Evolutionary conservation across 345 rosid species (phyloP).

Genomic region (Eucalyptus guilfoylei): DNA sequence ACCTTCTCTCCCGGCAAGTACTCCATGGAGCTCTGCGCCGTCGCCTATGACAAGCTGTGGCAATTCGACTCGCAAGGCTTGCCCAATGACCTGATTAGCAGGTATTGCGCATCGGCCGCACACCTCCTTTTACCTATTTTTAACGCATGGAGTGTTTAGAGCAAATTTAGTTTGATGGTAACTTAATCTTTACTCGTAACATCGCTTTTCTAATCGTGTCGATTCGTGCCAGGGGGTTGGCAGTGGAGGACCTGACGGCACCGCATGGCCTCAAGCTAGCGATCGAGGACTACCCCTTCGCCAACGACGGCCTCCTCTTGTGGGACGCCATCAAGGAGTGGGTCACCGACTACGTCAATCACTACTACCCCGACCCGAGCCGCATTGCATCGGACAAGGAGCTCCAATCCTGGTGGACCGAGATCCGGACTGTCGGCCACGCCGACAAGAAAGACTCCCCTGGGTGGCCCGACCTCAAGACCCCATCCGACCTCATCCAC

Average conservation of each 20-base stretch:
- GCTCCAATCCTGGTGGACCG: constrained; percentile 23
- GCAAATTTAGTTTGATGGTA: neutral
- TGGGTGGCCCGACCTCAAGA: constrained; percentile 36
- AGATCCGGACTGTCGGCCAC: constrained; percentile 24
- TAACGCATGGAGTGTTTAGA: no score
- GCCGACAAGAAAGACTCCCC: constrained; percentile 33
- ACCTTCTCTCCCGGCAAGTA: constrained; percentile 48
- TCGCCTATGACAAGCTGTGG: constrained; percentile 33
- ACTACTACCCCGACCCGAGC: constrained; percentile 4
- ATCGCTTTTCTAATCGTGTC: neutral
- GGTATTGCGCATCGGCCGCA: neutral
- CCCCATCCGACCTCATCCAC: constrained; percentile 15
- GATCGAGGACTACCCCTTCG: constrained; percentile 18
- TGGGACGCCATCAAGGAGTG: constrained; percentile 14
- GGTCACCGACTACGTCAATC: constrained; percentile 7
- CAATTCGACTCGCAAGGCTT: constrained; percentile 36
- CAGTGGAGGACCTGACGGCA: constrained; percentile 9
- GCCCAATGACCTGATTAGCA: constrained; percentile 40
- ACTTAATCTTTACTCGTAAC: neutral
- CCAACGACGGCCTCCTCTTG: constrained; percentile 11
- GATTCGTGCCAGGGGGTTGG: constrained; percentile 28
- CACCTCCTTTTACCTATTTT: neutral
- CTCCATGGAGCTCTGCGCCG: constrained; percentile 42
- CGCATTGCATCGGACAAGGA: constrained; percentile 5
- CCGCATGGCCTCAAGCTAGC: constrained; percentile 13